A percentile compares a stretch with the other conserved stretches of the same genome.
Evolutionary conservation across 1,284 basidiomycete species (phyloP).

Genomic region (Cutaneotrichosporon curvatum): DNA sequence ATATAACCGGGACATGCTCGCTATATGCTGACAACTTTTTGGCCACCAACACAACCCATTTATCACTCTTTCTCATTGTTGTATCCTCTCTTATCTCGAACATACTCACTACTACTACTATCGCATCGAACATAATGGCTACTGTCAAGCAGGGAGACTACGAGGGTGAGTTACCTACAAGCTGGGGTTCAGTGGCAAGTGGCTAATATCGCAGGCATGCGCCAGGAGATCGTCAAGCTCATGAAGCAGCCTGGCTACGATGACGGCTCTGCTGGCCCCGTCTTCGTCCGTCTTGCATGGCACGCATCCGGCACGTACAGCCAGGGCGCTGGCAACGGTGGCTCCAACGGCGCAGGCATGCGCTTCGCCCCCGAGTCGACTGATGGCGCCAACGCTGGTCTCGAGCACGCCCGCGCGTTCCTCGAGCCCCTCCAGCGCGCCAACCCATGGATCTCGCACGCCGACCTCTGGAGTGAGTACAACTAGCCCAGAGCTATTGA

Average conservation of each 20-base stretch:
- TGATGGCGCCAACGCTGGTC: conserved; percentile 45
- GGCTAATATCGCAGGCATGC: conserved; percentile 25
- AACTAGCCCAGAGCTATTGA: background rate
- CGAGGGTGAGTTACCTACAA: conserved; percentile 23
- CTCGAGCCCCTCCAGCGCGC: conserved; percentile 50
- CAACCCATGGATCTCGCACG: conserved; percentile 51
- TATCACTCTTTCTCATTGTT: background rate
- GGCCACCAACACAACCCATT: too few species aligned
- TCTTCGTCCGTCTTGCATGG: conserved; percentile 51
- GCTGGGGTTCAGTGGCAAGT: background rate
- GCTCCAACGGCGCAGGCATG: conserved; percentile 48
- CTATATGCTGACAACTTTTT: too few species aligned
- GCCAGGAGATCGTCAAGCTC: conserved; percentile 40
- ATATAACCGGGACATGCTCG: too few species aligned
- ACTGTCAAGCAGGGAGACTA: conserved; percentile 37
- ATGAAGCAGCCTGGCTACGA: conserved; percentile 46
- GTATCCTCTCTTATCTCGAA: too few species aligned
- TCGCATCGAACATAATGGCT: conserved; percentile 15
- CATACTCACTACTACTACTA: background rate
- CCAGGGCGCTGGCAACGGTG: conserved; percentile 47
- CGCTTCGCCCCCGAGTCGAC: conserved; percentile 45
- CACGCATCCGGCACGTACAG: conserved; percentile 50
- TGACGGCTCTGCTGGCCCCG: conserved; percentile 44
- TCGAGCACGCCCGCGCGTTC: conserved; percentile 51
- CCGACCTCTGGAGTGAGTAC: conserved; percentile 48